Evolutionary conservation across 202 grass and related monocot genomes (phyloP).

Genomic region (Schoenoplectus tabernaemontani): DNA sequence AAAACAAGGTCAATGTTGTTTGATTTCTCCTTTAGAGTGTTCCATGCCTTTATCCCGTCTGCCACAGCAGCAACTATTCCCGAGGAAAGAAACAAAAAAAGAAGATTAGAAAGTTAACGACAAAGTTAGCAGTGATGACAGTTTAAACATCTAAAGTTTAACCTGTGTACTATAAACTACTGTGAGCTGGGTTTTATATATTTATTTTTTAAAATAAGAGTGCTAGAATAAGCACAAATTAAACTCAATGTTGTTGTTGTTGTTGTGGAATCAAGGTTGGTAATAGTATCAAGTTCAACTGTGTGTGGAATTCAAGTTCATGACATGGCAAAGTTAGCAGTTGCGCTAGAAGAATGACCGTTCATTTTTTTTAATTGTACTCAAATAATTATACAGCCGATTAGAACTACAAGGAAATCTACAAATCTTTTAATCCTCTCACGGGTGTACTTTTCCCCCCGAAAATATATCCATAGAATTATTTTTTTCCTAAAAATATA

Average conservation of each 20-base stretch:
- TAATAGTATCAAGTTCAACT: background rate
- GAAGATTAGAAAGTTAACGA: background rate
- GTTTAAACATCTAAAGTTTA: background rate
- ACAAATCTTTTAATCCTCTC: no score
- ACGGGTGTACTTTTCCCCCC: no score
- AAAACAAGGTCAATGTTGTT: constrained; percentile 84
- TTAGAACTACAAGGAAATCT: no score
- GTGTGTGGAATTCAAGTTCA: no score
- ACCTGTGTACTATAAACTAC: background rate
- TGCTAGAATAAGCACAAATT: background rate
- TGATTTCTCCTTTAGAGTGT: constrained; percentile 77
- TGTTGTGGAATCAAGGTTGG: background rate
- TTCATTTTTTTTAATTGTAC: no score
- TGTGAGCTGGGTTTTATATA: background rate
- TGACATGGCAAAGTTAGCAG: no score
- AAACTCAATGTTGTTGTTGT: no score
- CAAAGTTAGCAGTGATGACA: background rate
- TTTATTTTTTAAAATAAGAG: background rate
- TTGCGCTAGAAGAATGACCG: no score
- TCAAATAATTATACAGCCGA: no score
- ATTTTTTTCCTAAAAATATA: no score
- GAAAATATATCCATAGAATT: no score
- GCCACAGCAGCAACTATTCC: constrained; percentile 53
- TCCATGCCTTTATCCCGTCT: constrained; percentile 87
- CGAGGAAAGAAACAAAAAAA: background rate